Conservation (phyloP, 345 rosid species). For the Boechera retrofracta region DNA sequence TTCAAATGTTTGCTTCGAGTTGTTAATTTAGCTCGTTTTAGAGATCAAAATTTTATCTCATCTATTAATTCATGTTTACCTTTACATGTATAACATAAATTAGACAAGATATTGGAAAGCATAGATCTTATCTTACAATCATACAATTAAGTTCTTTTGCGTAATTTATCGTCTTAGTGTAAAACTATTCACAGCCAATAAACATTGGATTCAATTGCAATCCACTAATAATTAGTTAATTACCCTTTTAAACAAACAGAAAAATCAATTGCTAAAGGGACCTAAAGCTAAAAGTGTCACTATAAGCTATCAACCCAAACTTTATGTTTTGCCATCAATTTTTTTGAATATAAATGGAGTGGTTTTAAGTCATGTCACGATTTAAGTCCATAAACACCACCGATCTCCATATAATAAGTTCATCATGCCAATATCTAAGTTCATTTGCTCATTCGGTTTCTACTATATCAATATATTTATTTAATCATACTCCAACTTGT, state of each 20-base stretch:
- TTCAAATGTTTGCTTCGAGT: too few relatives aligned
- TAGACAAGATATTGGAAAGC: not conserved
- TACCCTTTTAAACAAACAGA: not conserved
- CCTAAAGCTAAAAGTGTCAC: slow-evolving; percentile 28
- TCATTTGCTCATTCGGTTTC: slow-evolving; percentile 1
- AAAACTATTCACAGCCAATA: slow-evolving; percentile 2
- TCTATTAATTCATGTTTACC: not conserved
- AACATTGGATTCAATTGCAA: not conserved
- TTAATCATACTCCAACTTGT: slow-evolving; percentile 11
- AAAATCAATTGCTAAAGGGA: slow-evolving; percentile 8
- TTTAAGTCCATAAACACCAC: slow-evolving; percentile 27
- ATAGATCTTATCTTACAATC: not conserved
- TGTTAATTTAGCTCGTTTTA: too few relatives aligned
- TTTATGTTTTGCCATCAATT: slow-evolving; percentile 31
- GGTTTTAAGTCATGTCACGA: slow-evolving; percentile 35
- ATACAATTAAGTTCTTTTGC: not conserved
- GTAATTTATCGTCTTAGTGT: slow-evolving; percentile 1
- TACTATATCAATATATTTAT: not conserved
- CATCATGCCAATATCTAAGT: slow-evolving; percentile 7
- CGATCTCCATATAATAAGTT: slow-evolving; percentile 24
- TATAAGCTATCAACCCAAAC: slow-evolving; percentile 16
- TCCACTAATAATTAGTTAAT: not conserved
- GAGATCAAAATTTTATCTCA: not conserved
- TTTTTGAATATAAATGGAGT: slow-evolving; percentile 27
- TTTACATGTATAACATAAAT: not conserved